A percentile compares a stretch with the other conserved stretches of the same genome.
Conservation (phyloP, 805 yeast genomes). For the Lachancea thermotolerans region DNA sequence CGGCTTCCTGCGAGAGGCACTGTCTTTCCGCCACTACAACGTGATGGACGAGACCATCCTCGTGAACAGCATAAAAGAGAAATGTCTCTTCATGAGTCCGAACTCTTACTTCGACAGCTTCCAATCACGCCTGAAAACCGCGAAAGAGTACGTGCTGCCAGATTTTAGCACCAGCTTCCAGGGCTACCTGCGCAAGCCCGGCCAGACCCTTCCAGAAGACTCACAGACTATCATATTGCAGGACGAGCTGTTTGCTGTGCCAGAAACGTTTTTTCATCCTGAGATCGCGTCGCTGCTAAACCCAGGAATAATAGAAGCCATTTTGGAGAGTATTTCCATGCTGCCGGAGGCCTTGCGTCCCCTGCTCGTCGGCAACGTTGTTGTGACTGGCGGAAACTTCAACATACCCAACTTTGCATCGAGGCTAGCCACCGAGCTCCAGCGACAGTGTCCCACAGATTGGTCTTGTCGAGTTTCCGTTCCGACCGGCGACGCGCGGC, state of each 20-base stretch:
- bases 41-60: slow-evolving; percentile 85
- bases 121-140: slow-evolving; percentile 26
- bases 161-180: slow-evolving; percentile 74
- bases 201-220: slow-evolving; percentile 36
- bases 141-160: slow-evolving; percentile 75
- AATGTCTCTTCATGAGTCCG: slow-evolving; percentile 37
- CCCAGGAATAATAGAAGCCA: slow-evolving; percentile 67
- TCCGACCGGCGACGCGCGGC: slow-evolving; percentile 34
- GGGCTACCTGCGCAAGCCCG: slow-evolving; percentile 55
- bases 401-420: slow-evolving; percentile 59
- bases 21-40: slow-evolving; percentile 87
- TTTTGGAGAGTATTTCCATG: slow-evolving; percentile 59
- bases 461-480: slow-evolving; percentile 50
- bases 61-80: slow-evolving; percentile 80
- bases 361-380: slow-evolving; percentile 69
- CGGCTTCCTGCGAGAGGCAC: slow-evolving; percentile 74
- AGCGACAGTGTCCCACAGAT: slow-evolving; percentile 62
- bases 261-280: slow-evolving; percentile 85
- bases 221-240: slow-evolving; percentile 59
- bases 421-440: slow-evolving; percentile 55
- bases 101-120: slow-evolving; percentile 39
- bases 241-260: slow-evolving; percentile 84
- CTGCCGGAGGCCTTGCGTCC: slow-evolving; percentile 74
- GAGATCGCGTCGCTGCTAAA: slow-evolving; percentile 69
- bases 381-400: slow-evolving; percentile 77